phyloP scores from a whole-genome alignment of 2,329 filamentous ascomycete species.

The Xylaria sp. region DNA sequence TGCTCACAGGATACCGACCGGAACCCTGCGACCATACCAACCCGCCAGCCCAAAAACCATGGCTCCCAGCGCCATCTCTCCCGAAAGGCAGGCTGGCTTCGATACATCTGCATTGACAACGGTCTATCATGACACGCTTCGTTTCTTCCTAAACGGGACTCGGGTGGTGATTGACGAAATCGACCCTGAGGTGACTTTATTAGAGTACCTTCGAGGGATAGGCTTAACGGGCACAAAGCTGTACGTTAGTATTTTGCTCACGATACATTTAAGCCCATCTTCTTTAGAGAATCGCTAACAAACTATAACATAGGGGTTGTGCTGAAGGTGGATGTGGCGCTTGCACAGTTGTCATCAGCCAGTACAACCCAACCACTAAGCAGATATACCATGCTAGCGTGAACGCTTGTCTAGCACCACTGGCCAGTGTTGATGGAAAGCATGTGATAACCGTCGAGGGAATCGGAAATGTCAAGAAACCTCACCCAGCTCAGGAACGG shows the following conservation, averaged over 20 bases:
- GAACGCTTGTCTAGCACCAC: conserved; percentile 92
- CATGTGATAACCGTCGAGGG: conserved; percentile 98
- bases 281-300: conserved; percentile 19
- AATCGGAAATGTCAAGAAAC: conserved; percentile 86
- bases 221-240: conserved; percentile 96
- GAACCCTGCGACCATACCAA: neutral
- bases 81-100: conserved; percentile 54
- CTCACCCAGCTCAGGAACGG: conserved; percentile 90
- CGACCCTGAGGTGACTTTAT: conserved; percentile 89
- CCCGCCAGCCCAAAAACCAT: conserved; percentile 50
- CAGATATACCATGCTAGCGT: conserved; percentile 96
- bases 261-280: neutral
- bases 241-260: conserved; percentile 51
- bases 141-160: conserved; percentile 95
- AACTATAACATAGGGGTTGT: conserved; percentile 69
- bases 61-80: conserved; percentile 66
- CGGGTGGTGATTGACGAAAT: conserved; percentile 85
- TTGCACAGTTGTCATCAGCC: conserved; percentile 93
- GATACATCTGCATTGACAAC: conserved; percentile 70
- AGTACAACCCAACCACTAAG: conserved; percentile 91
- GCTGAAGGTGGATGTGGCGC: conserved; percentile 96
- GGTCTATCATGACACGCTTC: conserved; percentile 84
- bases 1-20: neutral
- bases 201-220: conserved; percentile 93
- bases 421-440: conserved; percentile 94